phyloP scores from a whole-genome alignment of 805 yeast species.

The Lipomyces sp. region DNA sequence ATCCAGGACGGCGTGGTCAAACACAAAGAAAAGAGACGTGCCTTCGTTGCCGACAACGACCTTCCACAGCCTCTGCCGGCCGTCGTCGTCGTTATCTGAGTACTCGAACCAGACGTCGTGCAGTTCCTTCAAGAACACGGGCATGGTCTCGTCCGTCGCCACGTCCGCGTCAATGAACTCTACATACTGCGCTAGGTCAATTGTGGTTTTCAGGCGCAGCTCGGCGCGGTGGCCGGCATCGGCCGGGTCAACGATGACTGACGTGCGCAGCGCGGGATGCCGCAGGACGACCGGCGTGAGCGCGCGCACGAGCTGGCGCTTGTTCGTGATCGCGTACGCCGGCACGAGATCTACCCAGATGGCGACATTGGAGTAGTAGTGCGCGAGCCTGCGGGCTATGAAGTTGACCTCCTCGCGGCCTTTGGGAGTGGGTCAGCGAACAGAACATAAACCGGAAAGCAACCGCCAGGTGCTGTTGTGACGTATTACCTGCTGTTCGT shows the following conservation, averaged over 20 bases:
- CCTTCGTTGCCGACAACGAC: not conserved
- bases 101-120: not conserved
- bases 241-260: not conserved
- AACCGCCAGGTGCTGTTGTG: no score
- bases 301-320: not conserved
- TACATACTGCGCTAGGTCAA: not conserved
- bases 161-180: not conserved
- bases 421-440: no score
- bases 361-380: not conserved
- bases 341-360: not conserved
- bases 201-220: not conserved
- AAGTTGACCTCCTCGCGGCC: not conserved
- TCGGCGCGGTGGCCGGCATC: not conserved
- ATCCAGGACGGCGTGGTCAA: slow-evolving; percentile 8
- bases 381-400: not conserved
- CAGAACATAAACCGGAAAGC: no score
- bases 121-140: not conserved
- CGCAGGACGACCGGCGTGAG: not conserved
- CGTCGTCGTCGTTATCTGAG: not conserved
- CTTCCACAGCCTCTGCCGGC: slow-evolving; percentile 3
- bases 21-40: not conserved
- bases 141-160: not conserved
- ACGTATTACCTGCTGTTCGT: no score
- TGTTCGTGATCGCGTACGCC: not conserved
- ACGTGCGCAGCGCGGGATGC: slow-evolving; percentile 1